These are phyloP conservation scores for Kwoniella newhampshirensis DNA, from an alignment of 768 basidiomycete species.

Conservation along the genomic window DNA sequence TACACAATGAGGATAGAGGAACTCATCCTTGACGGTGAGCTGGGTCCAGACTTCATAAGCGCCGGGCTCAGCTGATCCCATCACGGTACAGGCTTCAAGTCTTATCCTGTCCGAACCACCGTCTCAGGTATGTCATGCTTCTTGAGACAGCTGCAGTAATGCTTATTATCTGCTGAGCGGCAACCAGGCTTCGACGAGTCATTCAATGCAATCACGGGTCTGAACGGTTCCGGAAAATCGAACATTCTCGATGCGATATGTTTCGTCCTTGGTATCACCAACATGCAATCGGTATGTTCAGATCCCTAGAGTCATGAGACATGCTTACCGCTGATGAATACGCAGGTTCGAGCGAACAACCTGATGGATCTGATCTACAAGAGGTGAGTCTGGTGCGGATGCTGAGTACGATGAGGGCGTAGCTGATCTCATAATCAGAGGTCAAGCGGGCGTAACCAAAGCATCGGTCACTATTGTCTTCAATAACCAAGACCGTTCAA, in stretches of 20 bases:
- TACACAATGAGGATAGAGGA: constrained; percentile 83
- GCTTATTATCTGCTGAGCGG: neutral
- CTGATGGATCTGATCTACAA: constrained; percentile 99
- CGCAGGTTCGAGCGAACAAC: constrained; percentile 61
- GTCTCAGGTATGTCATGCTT: constrained; percentile 60
- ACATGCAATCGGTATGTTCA: constrained; percentile 91
- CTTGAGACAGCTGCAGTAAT: too few species aligned
- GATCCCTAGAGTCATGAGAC: too few species aligned
- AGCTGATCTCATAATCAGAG: constrained; percentile 50
- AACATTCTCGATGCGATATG: constrained; percentile 99
- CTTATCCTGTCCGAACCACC: constrained; percentile 91
- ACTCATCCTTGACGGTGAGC: constrained; percentile 81
- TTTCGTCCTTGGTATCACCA: constrained; percentile 96
- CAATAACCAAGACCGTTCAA: constrained; percentile 86
- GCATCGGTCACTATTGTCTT: constrained; percentile 98
- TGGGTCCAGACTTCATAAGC: too few species aligned
- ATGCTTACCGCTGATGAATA: neutral
- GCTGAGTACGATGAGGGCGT: neutral
- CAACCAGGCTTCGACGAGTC: constrained; percentile 96
- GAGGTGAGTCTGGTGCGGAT: constrained; percentile 56
- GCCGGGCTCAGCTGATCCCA: neutral
- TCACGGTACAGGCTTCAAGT: constrained; percentile 77
- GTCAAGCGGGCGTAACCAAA: constrained; percentile 93
- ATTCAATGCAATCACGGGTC: constrained; percentile 96
- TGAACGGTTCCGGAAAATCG: constrained; percentile 81